Evolutionary conservation across 2,329 filamentous ascomycete species (phyloP), one percentile per base, ranked within the genome.

Genomic region (Fusarium incarnatum): DNA sequence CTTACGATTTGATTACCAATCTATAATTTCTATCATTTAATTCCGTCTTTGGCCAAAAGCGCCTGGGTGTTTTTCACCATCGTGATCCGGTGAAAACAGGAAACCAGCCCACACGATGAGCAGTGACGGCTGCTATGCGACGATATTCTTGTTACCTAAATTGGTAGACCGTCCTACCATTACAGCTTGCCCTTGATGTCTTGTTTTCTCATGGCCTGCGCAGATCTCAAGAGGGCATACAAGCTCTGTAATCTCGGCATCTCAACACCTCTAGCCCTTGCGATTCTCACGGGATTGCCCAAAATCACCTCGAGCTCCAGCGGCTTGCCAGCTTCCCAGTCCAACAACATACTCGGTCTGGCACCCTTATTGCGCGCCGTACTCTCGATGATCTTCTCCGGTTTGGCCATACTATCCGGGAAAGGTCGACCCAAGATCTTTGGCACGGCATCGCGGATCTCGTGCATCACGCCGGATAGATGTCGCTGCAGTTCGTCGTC

Each of bases 251-350:
- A 74, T 76, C 89, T 81, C 13, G 89, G 89, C 86, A 92, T 86
- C 73, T 90, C 86, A 8, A 89, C 85, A 0, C 90, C 90, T 53
- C 85, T 84, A 56, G 83, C 84, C 70, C 88, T 81, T 12, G 90
- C 91, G 48, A 91, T 88, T 68, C 88, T 81, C 30, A 92, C 87
- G 1, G 91, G 89, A 75, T 93, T 92, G 3, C 91, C 91, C 25
- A 93, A 76, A 42, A 93, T 92, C 37, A 92, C 91, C 79, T 93
- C 91, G 53, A 93, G 77, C 81, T 93, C 91, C 84, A 93, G 84
- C 42, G 85, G 85, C 74, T 88, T 84, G 0, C 88, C 88, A 3
- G 83, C 84, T 77, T 91, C 89, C 89, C 90, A 92, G 75, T 93
- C 91, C 16, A 90, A 79, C 72, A 91, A 81, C 91, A 93, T 93